phyloP scores from a whole-genome alignment of 805 yeast genomes.

The Candida caryicola region DNA sequence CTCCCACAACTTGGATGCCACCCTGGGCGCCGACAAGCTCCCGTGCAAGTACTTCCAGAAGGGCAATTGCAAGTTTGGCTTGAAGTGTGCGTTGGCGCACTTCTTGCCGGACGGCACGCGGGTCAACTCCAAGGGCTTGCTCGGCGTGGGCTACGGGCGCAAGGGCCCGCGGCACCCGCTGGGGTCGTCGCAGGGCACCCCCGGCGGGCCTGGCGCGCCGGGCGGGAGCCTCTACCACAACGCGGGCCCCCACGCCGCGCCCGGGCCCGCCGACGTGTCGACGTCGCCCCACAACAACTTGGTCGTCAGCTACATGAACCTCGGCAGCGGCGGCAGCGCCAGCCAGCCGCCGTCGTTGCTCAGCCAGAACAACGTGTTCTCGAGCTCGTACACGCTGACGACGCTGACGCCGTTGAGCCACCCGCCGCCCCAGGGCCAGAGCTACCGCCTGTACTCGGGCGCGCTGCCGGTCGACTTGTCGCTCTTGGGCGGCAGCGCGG shows the following conservation, averaged over 20 bases:
- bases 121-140: constrained; percentile 48
- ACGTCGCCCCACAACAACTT: no score
- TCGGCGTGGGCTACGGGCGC: constrained; percentile 7
- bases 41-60: constrained; percentile 93
- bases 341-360: background rate
- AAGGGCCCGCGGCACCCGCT: constrained; percentile 2
- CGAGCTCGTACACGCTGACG: background rate
- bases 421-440: constrained; percentile 1
- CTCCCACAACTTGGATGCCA: constrained; percentile 67
- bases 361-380: background rate
- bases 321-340: background rate
- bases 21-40: constrained; percentile 48
- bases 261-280: background rate
- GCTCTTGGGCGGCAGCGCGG: no score
- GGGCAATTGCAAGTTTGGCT: constrained; percentile 96
- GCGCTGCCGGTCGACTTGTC: no score
- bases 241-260: background rate
- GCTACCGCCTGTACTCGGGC: constrained; percentile 12
- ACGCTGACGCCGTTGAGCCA: background rate
- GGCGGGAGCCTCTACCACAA: no score
- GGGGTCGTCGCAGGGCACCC: no score
- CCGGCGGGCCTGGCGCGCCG: no score
- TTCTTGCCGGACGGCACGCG: constrained; percentile 85
- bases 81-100: constrained; percentile 92
- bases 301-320: no score